Base-by-base conservation (phyloP, 2,329 filamentous ascomycete genomes). In the Leptographium wingfieldii region DNA sequence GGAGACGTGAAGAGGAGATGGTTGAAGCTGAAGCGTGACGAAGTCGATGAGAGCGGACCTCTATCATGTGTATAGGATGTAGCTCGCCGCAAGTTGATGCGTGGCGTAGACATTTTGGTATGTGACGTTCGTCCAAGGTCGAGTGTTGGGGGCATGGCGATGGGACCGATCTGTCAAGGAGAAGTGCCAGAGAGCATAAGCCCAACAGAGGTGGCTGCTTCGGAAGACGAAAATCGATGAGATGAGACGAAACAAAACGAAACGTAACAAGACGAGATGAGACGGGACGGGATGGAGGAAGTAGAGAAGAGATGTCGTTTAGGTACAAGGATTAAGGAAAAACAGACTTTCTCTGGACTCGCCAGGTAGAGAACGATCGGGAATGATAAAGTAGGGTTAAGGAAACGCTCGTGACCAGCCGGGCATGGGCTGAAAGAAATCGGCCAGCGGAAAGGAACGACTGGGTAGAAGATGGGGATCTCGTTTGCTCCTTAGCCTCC, bases 1-100 rank as follows among this genome's bases (percentile, higher is more conserved):
- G 86, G 88, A 1, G 78, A 79, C 31, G 82, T 84, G 70, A 83
- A 85, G 65, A 85, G 74, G 48, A 88, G 78, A 63, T 88, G 82
- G 67, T 85, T 85, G 72, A 87, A 84, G 70, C 74, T 82, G 71
- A 85, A 85, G 55, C 81, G 75, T 22, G 83, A 83, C 40, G 79
- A 85, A 31, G 78, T 85, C 56, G 81, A 81, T 29, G 81, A 85
- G 11, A 81, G 67, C 7, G 80, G 79, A 0, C 70, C 75, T 68
- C 71, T 78, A 65, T 84, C 81, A 60, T 77, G 69, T 62, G 74
- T 79, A 69, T 82, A 86, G 3, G 81, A 81, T n/a, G 76, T 76
- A 38, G 80, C 77, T 64, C 80, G 74, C 55, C 83, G 77, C 65
- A 85, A 74, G 68, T 82, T 85, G 63, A 86, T 74, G 53, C 80